phyloP scores from a whole-genome alignment of 2,329 filamentous ascomycete species.

The Tolypocladium sp. region DNA sequence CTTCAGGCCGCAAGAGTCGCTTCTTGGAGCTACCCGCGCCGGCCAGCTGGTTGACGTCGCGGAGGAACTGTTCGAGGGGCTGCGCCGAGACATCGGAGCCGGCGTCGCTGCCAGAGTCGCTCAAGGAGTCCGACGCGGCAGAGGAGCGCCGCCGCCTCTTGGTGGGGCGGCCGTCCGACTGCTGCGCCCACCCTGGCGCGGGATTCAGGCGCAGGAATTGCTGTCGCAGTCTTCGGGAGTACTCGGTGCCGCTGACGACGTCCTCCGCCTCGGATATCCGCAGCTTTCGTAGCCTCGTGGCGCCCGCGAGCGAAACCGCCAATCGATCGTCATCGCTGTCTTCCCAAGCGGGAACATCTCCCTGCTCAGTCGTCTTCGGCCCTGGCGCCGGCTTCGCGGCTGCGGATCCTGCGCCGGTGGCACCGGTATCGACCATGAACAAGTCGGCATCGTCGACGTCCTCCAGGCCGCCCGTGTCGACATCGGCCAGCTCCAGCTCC shows the following conservation, averaged over 20 bases:
- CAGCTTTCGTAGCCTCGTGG: constrained; percentile 72
- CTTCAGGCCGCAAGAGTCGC: constrained; percentile 73
- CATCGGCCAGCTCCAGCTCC: constrained; percentile 26
- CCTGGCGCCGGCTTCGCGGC: constrained; percentile 15
- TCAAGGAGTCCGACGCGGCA: constrained; percentile 38
- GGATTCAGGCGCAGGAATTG: constrained; percentile 60
- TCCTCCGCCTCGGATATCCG: constrained; percentile 76
- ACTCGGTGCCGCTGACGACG: constrained; percentile 77
- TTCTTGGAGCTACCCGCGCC: constrained; percentile 44
- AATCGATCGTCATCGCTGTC: constrained; percentile 94
- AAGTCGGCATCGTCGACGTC: constrained; percentile 67
- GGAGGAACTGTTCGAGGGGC: constrained; percentile 72
- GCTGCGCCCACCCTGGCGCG: constrained; percentile 49
- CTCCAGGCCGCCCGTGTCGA: constrained; percentile 45
- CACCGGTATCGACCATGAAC: constrained; percentile 72
- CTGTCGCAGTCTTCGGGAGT: constrained; percentile 67
- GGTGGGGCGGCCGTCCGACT: constrained; percentile 37
- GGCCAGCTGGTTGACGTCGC: constrained; percentile 61
- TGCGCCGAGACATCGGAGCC: constrained; percentile 57
- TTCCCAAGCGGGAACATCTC: constrained; percentile 63
- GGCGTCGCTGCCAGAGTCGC: constrained; percentile 48
- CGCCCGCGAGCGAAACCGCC: constrained; percentile 69
- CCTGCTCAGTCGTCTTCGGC: constrained; percentile 11
- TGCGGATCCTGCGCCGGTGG: constrained; percentile 27
- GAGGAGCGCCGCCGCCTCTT: constrained; percentile 45